Evolutionary conservation across 257 asterid species (phyloP), one percentile per base, ranked within the genome.

Genomic region (Capsicum rhomboideum): DNA sequence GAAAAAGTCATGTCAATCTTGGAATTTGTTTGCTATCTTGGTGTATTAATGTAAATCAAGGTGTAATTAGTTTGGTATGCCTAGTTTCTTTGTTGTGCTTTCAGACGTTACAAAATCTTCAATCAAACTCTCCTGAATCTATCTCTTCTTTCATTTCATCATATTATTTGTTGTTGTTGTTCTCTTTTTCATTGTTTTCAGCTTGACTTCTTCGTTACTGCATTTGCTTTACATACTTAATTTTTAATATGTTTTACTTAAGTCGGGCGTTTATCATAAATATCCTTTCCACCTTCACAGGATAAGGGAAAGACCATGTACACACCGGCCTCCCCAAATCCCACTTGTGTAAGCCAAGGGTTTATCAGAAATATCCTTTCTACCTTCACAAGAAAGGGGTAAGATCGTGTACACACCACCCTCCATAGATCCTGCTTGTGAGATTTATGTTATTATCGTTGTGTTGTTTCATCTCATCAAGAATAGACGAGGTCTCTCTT

Each of bases 341-440:
- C 8, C 44, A 40, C 44, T 6, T 40, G 44, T 34, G 37, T 34
- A 34, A 34, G 37, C 37, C 37, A 34, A 34, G 37, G 37, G 37
- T 34, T 34, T 34, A 34, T 34, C 37, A 34, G 37, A 34, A 34
- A 34, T 34, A 34, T 34, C 37, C 4, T 34, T 34, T 34, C 37
- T 34, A 34, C 37, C 37, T 34, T 34, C 37, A 34, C 37, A 2
- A 34, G 11, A 44, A 6, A 44, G 2, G 50, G 50, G 0, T 44
- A 44, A 44, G 10, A 9, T 2, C 2, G 13, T 2, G 50, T 44
- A 44, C 2, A 44, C 50, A 44, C 67, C 11, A 23, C 0, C 5
- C 0, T 11, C 0, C 6, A 12, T 0, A 23, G 0, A 61, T 26
- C 26, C 0, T 34, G 13, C 18, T 61, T 11, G 0, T 26, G 1